Evolutionary conservation across 2,329 filamentous ascomycete species (phyloP).

Genomic region (Calonectria pauciramosa): DNA sequence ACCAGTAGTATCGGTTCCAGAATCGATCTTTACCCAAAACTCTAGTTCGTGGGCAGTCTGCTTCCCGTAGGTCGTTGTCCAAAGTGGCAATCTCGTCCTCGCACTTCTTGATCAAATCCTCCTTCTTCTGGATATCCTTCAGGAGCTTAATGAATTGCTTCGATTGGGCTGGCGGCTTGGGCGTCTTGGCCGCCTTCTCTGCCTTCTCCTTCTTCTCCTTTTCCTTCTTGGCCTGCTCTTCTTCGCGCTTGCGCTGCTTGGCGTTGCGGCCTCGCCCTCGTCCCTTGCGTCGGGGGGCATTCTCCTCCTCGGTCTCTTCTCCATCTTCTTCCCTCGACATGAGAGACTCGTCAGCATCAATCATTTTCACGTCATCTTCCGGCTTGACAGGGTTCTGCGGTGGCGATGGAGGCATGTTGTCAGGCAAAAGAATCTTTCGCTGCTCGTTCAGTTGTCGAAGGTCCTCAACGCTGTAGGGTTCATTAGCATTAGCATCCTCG

Average conservation of each 20-base stretch:
- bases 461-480: constrained; percentile 72
- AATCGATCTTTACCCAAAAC: constrained; percentile 95
- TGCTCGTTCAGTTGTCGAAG: constrained; percentile 79
- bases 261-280: constrained; percentile 71
- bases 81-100: constrained; percentile 88
- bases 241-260: constrained; percentile 82
- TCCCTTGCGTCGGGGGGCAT: constrained; percentile 58
- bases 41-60: constrained; percentile 90
- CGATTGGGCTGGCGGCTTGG: constrained; percentile 79
- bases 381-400: constrained; percentile 62
- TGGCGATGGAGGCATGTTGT: constrained; percentile 78
- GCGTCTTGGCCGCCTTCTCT: constrained; percentile 66
- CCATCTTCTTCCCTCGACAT: constrained; percentile 71
- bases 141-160: constrained; percentile 91
- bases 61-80: constrained; percentile 93
- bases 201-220: constrained; percentile 54
- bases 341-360: constrained; percentile 73
- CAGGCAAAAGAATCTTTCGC: constrained; percentile 78
- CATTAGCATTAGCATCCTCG: constrained; percentile 16
- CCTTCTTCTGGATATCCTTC: constrained; percentile 90
- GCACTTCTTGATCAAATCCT: constrained; percentile 82
- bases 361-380: constrained; percentile 73
- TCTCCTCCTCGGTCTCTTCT: constrained; percentile 80
- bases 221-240: constrained; percentile 74
- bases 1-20: constrained; percentile 99